Base-by-base conservation (phyloP, 2,329 filamentous ascomycete genomes). In the Hortaea sp. region DNA sequence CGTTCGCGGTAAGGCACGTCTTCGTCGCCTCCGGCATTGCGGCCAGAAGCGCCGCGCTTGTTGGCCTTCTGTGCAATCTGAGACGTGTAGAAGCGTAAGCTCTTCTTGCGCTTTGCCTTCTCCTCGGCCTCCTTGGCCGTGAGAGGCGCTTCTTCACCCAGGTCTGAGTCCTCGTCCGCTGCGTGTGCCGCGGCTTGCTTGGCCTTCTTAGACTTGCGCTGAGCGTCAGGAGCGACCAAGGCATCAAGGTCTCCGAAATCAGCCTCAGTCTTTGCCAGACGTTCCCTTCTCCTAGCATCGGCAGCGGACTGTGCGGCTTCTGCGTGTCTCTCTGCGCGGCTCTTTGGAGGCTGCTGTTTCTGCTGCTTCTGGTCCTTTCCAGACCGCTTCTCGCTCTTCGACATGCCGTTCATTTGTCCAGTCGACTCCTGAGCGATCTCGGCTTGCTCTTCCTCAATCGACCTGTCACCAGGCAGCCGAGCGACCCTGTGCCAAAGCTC, bases 31-130 rank as follows among this genome's bases (percentile, higher is more conserved):
- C 86, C 86, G 1, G 82, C 79, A 48, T 85, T 81, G 50, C 81
- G 78, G 38, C 84, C 83, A 35, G 83, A 84, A 30, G 75, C 79
- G 5, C 81, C 79, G 46, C 86, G 86, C 64, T 87, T 89, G 70
- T 88, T 94, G 47, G 87, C 81, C 69, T 95, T 97, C 65, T 97
- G 90, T 29, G 86, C 84, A 54, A 98, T 92, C 64, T 98, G 92
- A 3, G 89, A 95, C 2, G 94, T 97, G 76, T 98, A 98, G 74
- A 98, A 98, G 52, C 88, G 85, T 48, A 98, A 77, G 53, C 81
- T 88, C 74, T 94, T 95, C 75, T 92, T 95, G 66, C 85, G 85
- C 49, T 80, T 78, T 0, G 83, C 85, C 69, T 98, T 98, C 59
- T 94, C 87, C 38, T 85, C 85, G 1, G 87, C 84, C 50, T 90